These are phyloP conservation scores for Aureobasidium mangrovei DNA, from an alignment of 2,329 filamentous ascomycete species.

Conservation along the genomic window DNA sequence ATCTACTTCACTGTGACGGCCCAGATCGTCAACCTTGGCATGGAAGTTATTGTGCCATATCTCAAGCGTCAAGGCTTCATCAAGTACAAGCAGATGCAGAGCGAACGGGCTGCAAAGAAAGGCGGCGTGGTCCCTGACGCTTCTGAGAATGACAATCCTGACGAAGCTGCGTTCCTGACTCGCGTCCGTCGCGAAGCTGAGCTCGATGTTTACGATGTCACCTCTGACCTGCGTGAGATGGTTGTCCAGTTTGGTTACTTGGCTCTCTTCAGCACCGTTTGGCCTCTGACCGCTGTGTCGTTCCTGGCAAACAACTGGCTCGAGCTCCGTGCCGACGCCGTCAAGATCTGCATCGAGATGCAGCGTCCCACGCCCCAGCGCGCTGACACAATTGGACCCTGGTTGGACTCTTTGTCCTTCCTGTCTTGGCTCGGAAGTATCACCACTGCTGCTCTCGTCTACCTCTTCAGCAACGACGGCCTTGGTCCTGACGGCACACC, in stretches of 20 bases:
- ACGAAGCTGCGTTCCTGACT: slow-evolving; percentile 71
- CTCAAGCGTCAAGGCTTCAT: slow-evolving; percentile 68
- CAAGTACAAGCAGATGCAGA: slow-evolving; percentile 70
- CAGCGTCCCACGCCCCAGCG: slow-evolving; percentile 83
- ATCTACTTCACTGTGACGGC: slow-evolving; percentile 95
- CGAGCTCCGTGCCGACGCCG: slow-evolving; percentile 82
- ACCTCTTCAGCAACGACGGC: slow-evolving; percentile 68
- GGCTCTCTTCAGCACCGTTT: slow-evolving; percentile 82
- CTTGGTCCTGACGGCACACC: slow-evolving; percentile 58
- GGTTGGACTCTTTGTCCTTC: slow-evolving; percentile 76
- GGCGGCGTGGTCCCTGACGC: slow-evolving; percentile 38
- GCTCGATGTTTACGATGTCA: slow-evolving; percentile 79
- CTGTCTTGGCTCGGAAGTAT: slow-evolving; percentile 90
- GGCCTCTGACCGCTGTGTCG: slow-evolving; percentile 82
- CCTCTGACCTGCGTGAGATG: slow-evolving; percentile 88
- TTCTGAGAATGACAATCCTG: slow-evolving; percentile 54
- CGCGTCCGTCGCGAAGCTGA: slow-evolving; percentile 77
- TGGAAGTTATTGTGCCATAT: slow-evolving; percentile 79
- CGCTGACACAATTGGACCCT: slow-evolving; percentile 88
- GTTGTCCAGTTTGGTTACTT: slow-evolving; percentile 77
- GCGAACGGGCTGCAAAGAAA: slow-evolving; percentile 48
- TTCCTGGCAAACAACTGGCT: slow-evolving; percentile 96
- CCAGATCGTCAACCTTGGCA: slow-evolving; percentile 76
- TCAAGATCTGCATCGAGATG: slow-evolving; percentile 88
- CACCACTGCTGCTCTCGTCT: slow-evolving; percentile 79